phyloP scores from a whole-genome alignment of 768 basidiomycete species.

The Clitopilus passeckerianus region DNA sequence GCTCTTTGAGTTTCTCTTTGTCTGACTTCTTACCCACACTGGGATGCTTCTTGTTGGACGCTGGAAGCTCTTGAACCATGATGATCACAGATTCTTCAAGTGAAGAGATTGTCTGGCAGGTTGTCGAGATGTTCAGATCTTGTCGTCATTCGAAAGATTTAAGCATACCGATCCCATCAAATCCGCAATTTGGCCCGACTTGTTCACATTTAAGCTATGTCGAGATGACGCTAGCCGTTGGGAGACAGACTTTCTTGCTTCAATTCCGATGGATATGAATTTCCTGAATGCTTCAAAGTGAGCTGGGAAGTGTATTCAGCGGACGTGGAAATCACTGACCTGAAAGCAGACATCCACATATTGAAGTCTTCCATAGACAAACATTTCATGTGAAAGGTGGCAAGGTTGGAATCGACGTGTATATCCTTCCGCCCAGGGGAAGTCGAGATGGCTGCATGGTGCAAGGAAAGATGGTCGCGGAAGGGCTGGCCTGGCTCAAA shows the following conservation, averaged over 20 bases:
- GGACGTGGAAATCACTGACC: slow-evolving; percentile 33
- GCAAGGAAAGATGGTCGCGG: slow-evolving; percentile 64
- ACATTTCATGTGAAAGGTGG: slow-evolving; percentile 82
- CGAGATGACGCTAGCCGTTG: slow-evolving; percentile 32
- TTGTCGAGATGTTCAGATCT: not conserved
- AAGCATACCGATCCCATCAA: slow-evolving; percentile 60
- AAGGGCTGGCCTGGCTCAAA: slow-evolving; percentile 67
- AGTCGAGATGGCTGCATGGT: slow-evolving; percentile 75
- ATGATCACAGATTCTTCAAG: slow-evolving; percentile 49
- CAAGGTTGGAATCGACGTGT: slow-evolving; percentile 70
- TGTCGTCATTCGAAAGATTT: not conserved
- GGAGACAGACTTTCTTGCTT: slow-evolving; percentile 36
- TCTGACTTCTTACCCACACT: slow-evolving; percentile 43
- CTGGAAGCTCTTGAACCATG: slow-evolving; percentile 32
- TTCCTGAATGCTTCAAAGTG: slow-evolving; percentile 36
- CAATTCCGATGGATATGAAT: slow-evolving; percentile 51
- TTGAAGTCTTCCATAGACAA: slow-evolving; percentile 67
- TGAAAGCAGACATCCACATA: slow-evolving; percentile 70
- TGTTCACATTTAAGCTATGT: slow-evolving; percentile 40
- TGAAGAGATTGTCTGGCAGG: slow-evolving; percentile 47
- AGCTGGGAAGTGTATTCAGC: slow-evolving; percentile 7
- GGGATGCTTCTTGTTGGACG: slow-evolving; percentile 31
- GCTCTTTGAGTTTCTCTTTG: slow-evolving; percentile 45
- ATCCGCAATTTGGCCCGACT: slow-evolving; percentile 49
- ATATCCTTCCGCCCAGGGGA: slow-evolving; percentile 72